These are phyloP conservation scores for Panaeolus papilionaceus DNA, from an alignment of 768 basidiomycete genomes.

Conservation along the genomic window DNA sequence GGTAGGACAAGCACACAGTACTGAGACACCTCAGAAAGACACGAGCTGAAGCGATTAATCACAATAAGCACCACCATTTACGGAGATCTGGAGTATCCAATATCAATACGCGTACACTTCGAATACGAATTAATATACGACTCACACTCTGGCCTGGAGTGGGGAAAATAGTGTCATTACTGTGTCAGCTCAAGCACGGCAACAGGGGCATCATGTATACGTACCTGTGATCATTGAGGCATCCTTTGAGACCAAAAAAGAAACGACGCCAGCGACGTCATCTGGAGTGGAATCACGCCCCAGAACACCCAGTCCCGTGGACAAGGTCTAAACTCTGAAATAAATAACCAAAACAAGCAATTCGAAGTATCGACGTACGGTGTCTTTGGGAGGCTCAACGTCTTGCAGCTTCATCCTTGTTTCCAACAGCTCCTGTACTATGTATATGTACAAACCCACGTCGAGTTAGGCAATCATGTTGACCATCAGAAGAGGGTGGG, in stretches of 20 bases:
- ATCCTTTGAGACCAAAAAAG: conserved; percentile 43
- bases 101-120: neutral
- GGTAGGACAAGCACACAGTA: too few species aligned
- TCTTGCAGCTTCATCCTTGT: neutral
- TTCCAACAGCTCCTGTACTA: conserved; percentile 7
- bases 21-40: too few species aligned
- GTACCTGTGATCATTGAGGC: conserved; percentile 42
- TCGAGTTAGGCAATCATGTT: neutral
- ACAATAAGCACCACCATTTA: conserved; percentile 21
- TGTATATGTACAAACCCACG: too few species aligned
- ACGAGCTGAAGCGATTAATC: neutral
- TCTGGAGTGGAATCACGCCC: conserved; percentile 31
- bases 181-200: neutral
- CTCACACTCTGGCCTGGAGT: conserved; percentile 18
- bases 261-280: conserved; percentile 43
- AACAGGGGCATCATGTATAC: neutral
- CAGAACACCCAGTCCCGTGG: conserved; percentile 5
- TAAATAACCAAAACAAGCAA: neutral
- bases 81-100: conserved; percentile 12
- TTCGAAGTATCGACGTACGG: neutral
- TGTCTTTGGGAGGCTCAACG: conserved; percentile 2
- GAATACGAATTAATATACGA: neutral
- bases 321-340: neutral
- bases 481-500: too few species aligned
- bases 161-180: neutral